A percentile compares a stretch with the other conserved stretches of the same genome.
Conservation (phyloP, 345 rosid species). For the Geranium rotundifolium region DNA sequence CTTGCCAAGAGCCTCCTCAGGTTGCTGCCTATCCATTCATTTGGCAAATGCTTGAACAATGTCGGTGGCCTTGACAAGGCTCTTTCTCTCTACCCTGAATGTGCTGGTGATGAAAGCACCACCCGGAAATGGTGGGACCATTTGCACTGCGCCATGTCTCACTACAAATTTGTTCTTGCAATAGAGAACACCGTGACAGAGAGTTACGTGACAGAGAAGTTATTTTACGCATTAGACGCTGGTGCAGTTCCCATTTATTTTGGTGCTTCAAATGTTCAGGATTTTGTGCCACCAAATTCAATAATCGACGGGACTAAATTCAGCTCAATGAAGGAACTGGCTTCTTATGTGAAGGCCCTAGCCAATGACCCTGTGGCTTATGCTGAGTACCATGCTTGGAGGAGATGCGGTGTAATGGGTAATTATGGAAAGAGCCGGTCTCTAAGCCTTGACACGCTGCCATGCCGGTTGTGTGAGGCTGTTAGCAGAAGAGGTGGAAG, state of each 20-base stretch:
- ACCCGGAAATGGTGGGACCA: slow-evolving; percentile 83
- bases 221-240: slow-evolving; percentile 73
- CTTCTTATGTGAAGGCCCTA: slow-evolving; percentile 45
- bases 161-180: slow-evolving; percentile 86
- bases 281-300: slow-evolving; percentile 78
- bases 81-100: slow-evolving; percentile 62
- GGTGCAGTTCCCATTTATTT: slow-evolving; percentile 85
- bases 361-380: slow-evolving; percentile 69
- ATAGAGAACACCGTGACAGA: slow-evolving; percentile 77
- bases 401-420: slow-evolving; percentile 75
- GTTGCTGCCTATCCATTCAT: slow-evolving; percentile 73
- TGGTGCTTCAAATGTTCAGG: slow-evolving; percentile 78
- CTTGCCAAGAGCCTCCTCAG: slow-evolving; percentile 55
- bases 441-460: slow-evolving; percentile 71
- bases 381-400: slow-evolving; percentile 90
- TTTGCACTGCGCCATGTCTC: slow-evolving; percentile 90
- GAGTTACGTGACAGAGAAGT: slow-evolving; percentile 90
- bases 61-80: slow-evolving; percentile 69
- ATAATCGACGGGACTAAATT: slow-evolving; percentile 76
- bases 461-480: slow-evolving; percentile 78
- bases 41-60: slow-evolving; percentile 90
- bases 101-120: slow-evolving; percentile 31
- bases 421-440: slow-evolving; percentile 54
- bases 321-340: slow-evolving; percentile 52
- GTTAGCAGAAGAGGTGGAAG: slow-evolving; percentile 67